Evolutionary conservation across 75 land plant genomes (phyloP).

Genomic region (Pinus tabuliformis): DNA sequence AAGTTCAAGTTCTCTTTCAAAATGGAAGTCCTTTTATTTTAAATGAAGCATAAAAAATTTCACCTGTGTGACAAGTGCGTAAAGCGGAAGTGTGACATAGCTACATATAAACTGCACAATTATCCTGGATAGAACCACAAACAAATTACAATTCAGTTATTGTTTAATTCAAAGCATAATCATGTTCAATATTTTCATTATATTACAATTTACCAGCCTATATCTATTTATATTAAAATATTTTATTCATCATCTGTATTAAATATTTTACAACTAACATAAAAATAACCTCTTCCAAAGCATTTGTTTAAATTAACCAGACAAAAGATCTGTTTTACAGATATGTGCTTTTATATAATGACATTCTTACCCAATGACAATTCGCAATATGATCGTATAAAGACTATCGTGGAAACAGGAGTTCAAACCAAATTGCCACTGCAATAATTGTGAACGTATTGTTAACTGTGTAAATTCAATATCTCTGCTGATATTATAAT

Average conservation of each 20-base stretch:
- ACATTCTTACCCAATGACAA: no score
- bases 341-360: no score
- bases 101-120: constrained; percentile 54
- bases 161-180: neutral
- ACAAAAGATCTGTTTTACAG: neutral
- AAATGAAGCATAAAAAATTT: neutral
- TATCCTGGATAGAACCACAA: neutral
- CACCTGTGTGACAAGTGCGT: constrained; percentile 72
- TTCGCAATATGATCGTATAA: constrained; percentile 12
- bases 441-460: constrained; percentile 6
- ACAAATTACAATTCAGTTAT: neutral
- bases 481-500: neutral
- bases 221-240: no score
- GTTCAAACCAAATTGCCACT: constrained; percentile 27
- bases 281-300: no score
- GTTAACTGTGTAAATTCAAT: neutral
- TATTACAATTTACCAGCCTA: no score
- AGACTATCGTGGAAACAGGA: constrained; percentile 37
- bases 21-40: no score
- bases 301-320: no score
- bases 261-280: no score
- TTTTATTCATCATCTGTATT: no score
- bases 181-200: no score
- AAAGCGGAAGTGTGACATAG: constrained; percentile 69
- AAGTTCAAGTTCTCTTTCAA: neutral